Base-by-base conservation (phyloP, 2,329 filamentous ascomycete genomes). In the Helminthosporium solani region DNA sequence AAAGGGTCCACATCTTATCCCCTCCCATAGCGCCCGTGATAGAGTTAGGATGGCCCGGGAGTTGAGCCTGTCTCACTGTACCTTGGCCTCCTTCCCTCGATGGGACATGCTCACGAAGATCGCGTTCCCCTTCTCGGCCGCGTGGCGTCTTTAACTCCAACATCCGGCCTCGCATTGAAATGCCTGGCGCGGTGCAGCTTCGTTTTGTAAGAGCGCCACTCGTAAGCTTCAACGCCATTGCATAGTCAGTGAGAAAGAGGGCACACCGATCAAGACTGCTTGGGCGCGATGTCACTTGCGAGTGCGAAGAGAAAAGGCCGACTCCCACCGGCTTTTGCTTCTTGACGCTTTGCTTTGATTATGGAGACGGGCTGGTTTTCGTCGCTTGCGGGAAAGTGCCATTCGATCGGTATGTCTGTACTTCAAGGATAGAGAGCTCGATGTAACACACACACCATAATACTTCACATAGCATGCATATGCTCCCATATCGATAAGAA, bases 61-160 rank as follows among this genome's bases (percentile, higher is more conserved):
- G 41, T 49, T 45, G 43, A 40, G 45, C 43, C 44, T 52, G 56
- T 60, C 57, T 59, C 44, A 49, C 38, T 27, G 37, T 28, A 42
- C 41, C 53, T 59, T 58, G 48, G 54, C 53, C 41, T 39, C 16
- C 23, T 25, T 38, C 34, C 39, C 36, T 40, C 28, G 33, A 36
- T 37, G 25, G 43, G 41, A 44, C 40, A 28, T 49, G 30, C 42
- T 49, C 45, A 51, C 46, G 53, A 46, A 49, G 46, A 54, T 55
- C 49, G 21, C 46, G 54, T 46, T 50, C 52, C 35, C 33, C 33
- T 47, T 50, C 37, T n/a, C 28, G 23, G 37, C 52, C 55, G 47
- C 47, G 53, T 58, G 57, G 58, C 57, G 53, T 46, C 28, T 46
- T 45, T 31, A 42, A 50, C 40, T 41, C 42, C 33, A 35, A 25